Evolutionary conservation across 1,284 basidiomycete genomes (phyloP).

Genomic region (Fomitopsis pinicola): DNA sequence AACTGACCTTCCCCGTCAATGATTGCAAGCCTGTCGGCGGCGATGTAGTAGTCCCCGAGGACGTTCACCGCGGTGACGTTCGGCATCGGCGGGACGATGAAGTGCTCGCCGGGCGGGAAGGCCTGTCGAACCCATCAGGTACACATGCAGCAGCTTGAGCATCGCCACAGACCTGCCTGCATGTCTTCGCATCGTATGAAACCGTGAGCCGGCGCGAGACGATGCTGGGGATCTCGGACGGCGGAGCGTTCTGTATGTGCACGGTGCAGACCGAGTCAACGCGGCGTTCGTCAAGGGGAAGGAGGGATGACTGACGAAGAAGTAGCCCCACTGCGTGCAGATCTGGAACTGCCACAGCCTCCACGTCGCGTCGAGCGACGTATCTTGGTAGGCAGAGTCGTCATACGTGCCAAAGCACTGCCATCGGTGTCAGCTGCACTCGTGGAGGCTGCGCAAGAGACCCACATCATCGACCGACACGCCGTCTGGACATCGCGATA

Average conservation of each 20-base stretch:
- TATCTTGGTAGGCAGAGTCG: constrained; percentile 60
- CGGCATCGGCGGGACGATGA: constrained; percentile 67
- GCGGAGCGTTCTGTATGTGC: constrained; percentile 59
- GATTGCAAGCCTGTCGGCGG: constrained; percentile 76
- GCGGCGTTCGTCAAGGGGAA: neutral
- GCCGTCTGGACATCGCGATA: constrained; percentile 52
- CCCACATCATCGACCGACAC: constrained; percentile 58
- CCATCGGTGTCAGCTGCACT: neutral
- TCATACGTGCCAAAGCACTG: constrained; percentile 87
- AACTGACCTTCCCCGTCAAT: constrained; percentile 75
- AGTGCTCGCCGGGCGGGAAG: constrained; percentile 75
- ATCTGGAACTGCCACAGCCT: constrained; percentile 89
- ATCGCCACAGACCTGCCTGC: constrained; percentile 49
- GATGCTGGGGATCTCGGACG: constrained; percentile 60
- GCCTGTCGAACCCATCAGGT: constrained; percentile 39
- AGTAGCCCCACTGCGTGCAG: constrained; percentile 95
- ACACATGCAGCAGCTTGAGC: neutral
- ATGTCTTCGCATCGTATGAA: constrained; percentile 78
- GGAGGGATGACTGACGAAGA: constrained; percentile 44
- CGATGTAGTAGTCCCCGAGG: constrained; percentile 74
- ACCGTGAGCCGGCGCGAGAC: constrained; percentile 74
- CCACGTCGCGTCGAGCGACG: constrained; percentile 69
- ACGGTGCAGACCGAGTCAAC: constrained; percentile 3
- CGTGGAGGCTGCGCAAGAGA: neutral
- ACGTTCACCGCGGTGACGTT: constrained; percentile 79